These are phyloP conservation scores for Rhizopus stolonifer DNA, from an alignment of 371 early-diverging fungal species.

Conservation along the genomic window DNA sequence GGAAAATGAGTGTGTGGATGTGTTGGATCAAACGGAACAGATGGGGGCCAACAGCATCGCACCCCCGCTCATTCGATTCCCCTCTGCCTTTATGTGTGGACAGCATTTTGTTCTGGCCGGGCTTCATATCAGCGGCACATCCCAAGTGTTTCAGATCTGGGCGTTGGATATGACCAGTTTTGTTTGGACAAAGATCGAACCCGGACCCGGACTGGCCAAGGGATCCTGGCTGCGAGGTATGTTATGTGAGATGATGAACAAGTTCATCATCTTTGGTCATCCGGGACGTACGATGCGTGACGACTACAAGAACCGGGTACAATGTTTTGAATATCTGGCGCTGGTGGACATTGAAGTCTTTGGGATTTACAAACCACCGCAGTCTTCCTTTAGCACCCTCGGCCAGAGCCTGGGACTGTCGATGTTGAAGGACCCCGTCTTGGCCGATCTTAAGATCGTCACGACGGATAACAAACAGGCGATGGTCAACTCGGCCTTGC, in stretches of 20 bases:
- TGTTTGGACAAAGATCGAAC: slow-evolving; percentile 68
- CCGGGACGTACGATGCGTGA: slow-evolving; percentile 56
- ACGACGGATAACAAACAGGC: slow-evolving; percentile 57
- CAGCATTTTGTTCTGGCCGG: slow-evolving; percentile 73
- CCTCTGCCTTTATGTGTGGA: slow-evolving; percentile 62
- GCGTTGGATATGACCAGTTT: slow-evolving; percentile 59
- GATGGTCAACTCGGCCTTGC: slow-evolving; percentile 59
- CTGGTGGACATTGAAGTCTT: slow-evolving; percentile 64
- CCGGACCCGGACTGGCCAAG: slow-evolving; percentile 57
- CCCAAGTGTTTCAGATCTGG: slow-evolving; percentile 71
- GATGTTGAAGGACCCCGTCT: slow-evolving; percentile 54
- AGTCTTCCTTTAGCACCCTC: slow-evolving; percentile 28
- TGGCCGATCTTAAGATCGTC: slow-evolving; percentile 57
- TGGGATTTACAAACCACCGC: slow-evolving; percentile 54
- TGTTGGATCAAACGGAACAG: slow-evolving; percentile 58
- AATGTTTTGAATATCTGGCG: slow-evolving; percentile 60
- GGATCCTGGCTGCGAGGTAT: slow-evolving; percentile 77
- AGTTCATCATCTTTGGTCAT: slow-evolving; percentile 73
- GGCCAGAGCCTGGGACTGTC: slow-evolving; percentile 60
- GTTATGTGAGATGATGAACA: slow-evolving; percentile 55
- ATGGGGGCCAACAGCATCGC: slow-evolving; percentile 43
- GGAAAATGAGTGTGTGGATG: slow-evolving; percentile 29
- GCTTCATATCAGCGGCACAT: slow-evolving; percentile 59
- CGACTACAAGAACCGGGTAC: slow-evolving; percentile 73
- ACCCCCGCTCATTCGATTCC: slow-evolving; percentile 75